Evolutionary conservation across 164 flowering plant genomes (phyloP), one percentile per base, ranked within the genome.

Genomic region (Warburgia ugandensis): DNA sequence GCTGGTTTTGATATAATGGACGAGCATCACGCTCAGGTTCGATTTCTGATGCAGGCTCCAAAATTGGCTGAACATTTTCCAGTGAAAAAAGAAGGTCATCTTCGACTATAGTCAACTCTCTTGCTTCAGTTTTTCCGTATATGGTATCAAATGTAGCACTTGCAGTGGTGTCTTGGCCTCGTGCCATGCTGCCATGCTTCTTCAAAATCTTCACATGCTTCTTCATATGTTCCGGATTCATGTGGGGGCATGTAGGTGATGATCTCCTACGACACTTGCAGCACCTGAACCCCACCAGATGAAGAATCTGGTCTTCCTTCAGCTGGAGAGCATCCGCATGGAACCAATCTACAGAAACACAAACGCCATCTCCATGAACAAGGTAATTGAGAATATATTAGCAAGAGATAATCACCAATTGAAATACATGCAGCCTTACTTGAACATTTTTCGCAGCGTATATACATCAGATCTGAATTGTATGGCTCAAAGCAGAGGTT

Each of bases 241-340:
- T 39, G 54, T 73, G 76, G 23, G 99, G 99, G 63, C 99, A 94
- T 16, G 30, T 48, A 0, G 94, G 92, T 32, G 74, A 51, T 37
- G 32, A 62, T 56, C 73, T 77, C 67, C 87, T 78, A 17, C 96
- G 96, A 55, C 99, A 86, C 57, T 62, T 80, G 77, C 84, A 79
- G 60, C 99, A 94, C 71, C 73, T 86, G 73, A 83, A 94, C 33
- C 99, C 97, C 29, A 68, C 54, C 45, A 94, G 64, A 25, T 74
- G 73, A 45, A 68, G 59, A 46, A 86, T 53, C 62, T 73, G 79
- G 17, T 81, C 71, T 68, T 89, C 97, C 29, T 78, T 68, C 29
- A 94, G 80, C 50, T 77, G 77, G 43, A 94, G 62, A 47, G 99
- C 96, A 40, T 84, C 96, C 49, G 92, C 94, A 68, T 94, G 99